A percentile compares a stretch with the other conserved stretches of the same genome.
Conservation (phyloP, 805 yeast genomes). For the Wickerhamiella hasegawae region DNA sequence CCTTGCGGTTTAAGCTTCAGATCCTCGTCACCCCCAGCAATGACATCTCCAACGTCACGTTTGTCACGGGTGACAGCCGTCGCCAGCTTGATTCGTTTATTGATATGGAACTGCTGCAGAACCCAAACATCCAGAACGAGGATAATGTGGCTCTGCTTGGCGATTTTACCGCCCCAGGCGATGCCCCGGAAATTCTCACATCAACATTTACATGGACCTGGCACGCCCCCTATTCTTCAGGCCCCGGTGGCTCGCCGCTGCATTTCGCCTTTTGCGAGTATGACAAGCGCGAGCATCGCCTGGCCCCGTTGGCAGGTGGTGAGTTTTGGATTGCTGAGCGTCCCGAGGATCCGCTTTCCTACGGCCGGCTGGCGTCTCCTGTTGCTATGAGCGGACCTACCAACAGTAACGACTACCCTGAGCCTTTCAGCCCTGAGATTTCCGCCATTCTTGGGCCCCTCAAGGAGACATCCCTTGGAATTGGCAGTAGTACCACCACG, state of each 20-base stretch:
- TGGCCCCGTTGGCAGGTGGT: constrained; percentile 20
- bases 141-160: constrained; percentile 25
- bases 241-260: constrained; percentile 18
- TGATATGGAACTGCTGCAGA: constrained; percentile 21
- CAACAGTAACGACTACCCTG: background rate
- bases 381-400: background rate
- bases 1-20: constrained; percentile 8
- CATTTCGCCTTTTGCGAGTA: constrained; percentile 27
- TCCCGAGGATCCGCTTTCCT: background rate
- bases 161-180: constrained; percentile 13
- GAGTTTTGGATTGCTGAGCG: constrained; percentile 20
- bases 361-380: background rate
- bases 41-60: constrained; percentile 14
- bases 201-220: constrained; percentile 22
- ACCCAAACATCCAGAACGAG: constrained; percentile 25
- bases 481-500: background rate
- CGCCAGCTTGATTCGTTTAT: constrained; percentile 19
- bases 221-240: constrained; percentile 11
- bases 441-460: constrained; percentile 3
- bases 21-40: constrained; percentile 9
- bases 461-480: background rate
- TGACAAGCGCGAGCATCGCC: constrained; percentile 19
- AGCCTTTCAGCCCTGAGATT: constrained; percentile 4
- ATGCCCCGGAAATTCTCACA: constrained; percentile 8
- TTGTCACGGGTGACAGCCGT: constrained; percentile 17